These are phyloP conservation scores for Torrubiella hemipterigena DNA, from an alignment of 2,329 filamentous ascomycete species.

Conservation along the genomic window DNA sequence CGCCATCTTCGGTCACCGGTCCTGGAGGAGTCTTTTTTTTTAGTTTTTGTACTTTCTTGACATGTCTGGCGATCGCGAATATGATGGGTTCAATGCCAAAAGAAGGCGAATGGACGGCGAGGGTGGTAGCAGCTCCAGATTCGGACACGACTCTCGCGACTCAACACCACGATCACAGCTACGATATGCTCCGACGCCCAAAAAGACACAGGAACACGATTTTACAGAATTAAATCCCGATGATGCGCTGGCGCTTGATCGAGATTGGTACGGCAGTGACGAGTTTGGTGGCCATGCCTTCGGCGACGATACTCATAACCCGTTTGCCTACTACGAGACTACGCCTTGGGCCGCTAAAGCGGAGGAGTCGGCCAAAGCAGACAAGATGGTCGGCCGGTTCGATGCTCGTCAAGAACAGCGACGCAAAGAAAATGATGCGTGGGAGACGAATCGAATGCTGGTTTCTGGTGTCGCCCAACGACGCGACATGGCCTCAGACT, in stretches of 20 bases:
- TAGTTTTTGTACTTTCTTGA: no score
- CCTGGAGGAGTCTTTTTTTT: no score
- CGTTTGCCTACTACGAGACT: constrained; percentile 67
- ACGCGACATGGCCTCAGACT: constrained; percentile 68
- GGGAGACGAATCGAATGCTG: constrained; percentile 98
- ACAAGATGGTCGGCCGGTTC: constrained; percentile 66
- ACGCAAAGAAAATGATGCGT: constrained; percentile 90
- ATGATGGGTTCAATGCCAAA: constrained; percentile 26
- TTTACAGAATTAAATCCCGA: constrained; percentile 53
- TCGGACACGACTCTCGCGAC: constrained; percentile 19
- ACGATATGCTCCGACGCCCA: constrained; percentile 28
- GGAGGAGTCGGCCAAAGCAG: constrained; percentile 64
- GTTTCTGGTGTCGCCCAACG: constrained; percentile 91
- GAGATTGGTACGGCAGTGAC: constrained; percentile 87
- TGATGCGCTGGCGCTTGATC: constrained; percentile 65
- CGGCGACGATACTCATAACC: constrained; percentile 87
- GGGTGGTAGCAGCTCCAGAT: constrained; percentile 14
- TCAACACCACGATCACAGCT: constrained; percentile 22
- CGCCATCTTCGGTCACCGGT: no score
- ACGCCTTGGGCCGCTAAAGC: constrained; percentile 63
- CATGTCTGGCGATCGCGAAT: constrained; percentile 24
- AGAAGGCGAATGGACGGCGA: constrained; percentile 23
- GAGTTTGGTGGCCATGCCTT: constrained; percentile 73
- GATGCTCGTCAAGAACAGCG: constrained; percentile 67
- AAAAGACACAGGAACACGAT: constrained; percentile 24